Evolutionary conservation across 108 stramenopile genomes (phyloP), one percentile per base, ranked within the genome.

Genomic region (Craspedostauros australis): DNA sequence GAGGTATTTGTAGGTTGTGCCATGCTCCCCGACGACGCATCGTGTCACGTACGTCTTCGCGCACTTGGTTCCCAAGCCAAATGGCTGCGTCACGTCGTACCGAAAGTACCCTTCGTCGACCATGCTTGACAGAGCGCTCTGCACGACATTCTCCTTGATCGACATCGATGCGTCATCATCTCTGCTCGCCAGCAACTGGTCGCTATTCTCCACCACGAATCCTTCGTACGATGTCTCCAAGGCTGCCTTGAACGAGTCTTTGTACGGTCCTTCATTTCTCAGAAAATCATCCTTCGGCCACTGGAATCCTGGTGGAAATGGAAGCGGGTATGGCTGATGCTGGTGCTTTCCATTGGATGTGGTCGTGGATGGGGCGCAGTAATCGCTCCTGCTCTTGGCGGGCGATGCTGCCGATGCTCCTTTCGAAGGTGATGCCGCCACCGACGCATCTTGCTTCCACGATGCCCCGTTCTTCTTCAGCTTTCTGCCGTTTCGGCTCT

Each of bases 1-100:
- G 26, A 93, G 55, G 47, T 93, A 93, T 49, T 86, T 88, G 77
- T 93, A 93, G 4, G 88, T 93, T 15, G 82, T 84, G 5, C 92
- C 91, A 29, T 48, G 57, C 14, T 75, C 70, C 2, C 88, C 83
- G 2, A 84, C 53, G 14, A 89, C 31, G 57, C 77, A 84, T 27
- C 90, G 40, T 22, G 81, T 81, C 16, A 91, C 90, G 42, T 78
- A 84, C 2, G 88, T 80, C 37, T 72, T 72, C 20, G 79, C 79
- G 53, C 79, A 80, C 39, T 76, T 75, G 23, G 75, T 73, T 9
- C 79, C 79, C 44, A 76, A 50, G 14, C 79, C 79, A 51, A 76
- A 73, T 2, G 79, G 79, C 52, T 80, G 79, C 1, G 79, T 80
- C 8, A 76, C 64, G 46, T 75, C 74, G 18, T 46, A 24, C 50